Evolutionary conservation across 345 rosid species (phyloP), one percentile per base, ranked within the genome.

Genomic region (Sisymbrium altissimum): DNA sequence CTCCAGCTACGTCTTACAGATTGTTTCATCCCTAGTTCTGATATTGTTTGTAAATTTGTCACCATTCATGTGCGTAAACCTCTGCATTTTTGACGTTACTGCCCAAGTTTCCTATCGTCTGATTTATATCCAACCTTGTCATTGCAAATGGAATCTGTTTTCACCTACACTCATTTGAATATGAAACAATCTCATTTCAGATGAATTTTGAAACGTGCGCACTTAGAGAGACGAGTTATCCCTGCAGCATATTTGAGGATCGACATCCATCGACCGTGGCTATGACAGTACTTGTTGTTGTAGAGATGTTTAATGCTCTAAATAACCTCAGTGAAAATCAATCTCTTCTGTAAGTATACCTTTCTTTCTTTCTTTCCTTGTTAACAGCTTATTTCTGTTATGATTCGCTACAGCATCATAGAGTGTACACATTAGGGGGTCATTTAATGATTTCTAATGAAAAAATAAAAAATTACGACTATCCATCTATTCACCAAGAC

Each of bases 321-420:
- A 95, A 95, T 79, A 95, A 95, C 84, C 98, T 95, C 76, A 95
- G 99, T 57, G 99, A 95, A 84, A 95, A 92, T 74, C 99, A 95
- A 39, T 95, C 98, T 32, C 88, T 95, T 77, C 71, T 95, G 99
- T 95, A 81, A 92, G 99, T 85, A 40, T 49, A 50, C 33, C 48
- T 39, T 56, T 57, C 17, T 53, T 23, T 59, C 39, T 50, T 63
- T 69, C 65, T 57, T 32, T 53, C 49, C 29, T 44, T 62, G 46
- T 38, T 35, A 9, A 8, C 46, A 9, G 27, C 32, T 75, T 52
- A 39, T 17, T 41, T 63, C 50, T 69, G 58, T 49, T 57, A 46
- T 58, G 50, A 66, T 27, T 35, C 7, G 14, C 64, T 32, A 21
- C 18, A 40, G 39, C 50, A 29, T 32, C 67, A 38, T 40, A 38